Conservation (phyloP, 352 stramenopile species). For the Aphanomyces stellatus region DNA sequence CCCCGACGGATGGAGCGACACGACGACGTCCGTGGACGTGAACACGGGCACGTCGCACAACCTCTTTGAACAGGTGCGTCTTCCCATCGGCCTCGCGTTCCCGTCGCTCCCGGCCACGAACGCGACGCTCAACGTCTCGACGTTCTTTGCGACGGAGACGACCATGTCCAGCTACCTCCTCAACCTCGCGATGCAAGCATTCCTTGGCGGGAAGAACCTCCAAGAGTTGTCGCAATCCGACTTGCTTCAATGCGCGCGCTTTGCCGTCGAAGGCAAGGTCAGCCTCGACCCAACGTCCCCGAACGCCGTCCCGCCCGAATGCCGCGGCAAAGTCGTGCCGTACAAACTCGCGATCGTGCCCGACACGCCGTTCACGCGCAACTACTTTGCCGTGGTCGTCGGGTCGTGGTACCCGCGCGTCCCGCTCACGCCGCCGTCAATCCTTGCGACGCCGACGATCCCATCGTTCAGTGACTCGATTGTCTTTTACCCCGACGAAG, state of each 20-base stretch:
- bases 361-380: constrained; percentile 46
- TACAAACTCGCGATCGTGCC: constrained; percentile 48
- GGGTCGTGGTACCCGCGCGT: constrained; percentile 47
- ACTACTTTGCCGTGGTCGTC: constrained; percentile 51
- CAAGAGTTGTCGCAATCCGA: constrained; percentile 15
- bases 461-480: constrained; percentile 52
- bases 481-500: constrained; percentile 45
- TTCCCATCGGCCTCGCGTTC: too few relatives aligned
- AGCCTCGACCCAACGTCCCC: constrained; percentile 30
- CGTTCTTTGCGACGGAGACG: constrained; percentile 39
- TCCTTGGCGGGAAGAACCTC: constrained; percentile 25
- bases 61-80: background rate
- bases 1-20: constrained; percentile 48
- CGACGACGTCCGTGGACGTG: background rate
- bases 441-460: constrained; percentile 24
- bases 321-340: constrained; percentile 26
- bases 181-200: constrained; percentile 31
- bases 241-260: constrained; percentile 22
- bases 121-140: constrained; percentile 1
- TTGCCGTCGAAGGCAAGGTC: constrained; percentile 33
- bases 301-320: constrained; percentile 29
- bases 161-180: constrained; percentile 46
- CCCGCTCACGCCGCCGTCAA: constrained; percentile 20
- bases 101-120: background rate
- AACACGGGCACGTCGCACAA: constrained; percentile 24